Conservation (phyloP, 306 rosid genomes). For the Vicia sativa region DNA sequence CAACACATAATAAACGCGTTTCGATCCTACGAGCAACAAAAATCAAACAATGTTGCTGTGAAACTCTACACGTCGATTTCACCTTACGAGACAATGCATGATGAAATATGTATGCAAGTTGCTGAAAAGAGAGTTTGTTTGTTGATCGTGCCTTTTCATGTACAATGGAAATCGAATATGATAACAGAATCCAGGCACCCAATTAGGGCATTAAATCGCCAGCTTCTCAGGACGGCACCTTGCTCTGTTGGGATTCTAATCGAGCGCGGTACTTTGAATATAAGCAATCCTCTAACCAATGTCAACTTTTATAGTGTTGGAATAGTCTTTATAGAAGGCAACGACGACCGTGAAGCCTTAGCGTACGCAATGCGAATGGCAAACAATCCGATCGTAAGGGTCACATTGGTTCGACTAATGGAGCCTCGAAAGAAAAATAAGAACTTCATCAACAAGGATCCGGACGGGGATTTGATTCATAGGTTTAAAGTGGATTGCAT, state of each 20-base stretch:
- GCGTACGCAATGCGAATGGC: constrained; percentile 56
- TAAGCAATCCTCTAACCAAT: neutral
- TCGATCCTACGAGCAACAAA: constrained; percentile 39
- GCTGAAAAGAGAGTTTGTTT: constrained; percentile 44
- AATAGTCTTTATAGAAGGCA: constrained; percentile 52
- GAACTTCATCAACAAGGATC: neutral
- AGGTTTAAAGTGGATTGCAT: constrained; percentile 33
- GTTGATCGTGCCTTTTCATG: constrained; percentile 65
- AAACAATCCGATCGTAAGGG: constrained; percentile 32
- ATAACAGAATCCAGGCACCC: neutral
- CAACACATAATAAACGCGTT: constrained; percentile 53
- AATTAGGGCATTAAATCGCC: constrained; percentile 52
- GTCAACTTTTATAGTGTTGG: constrained; percentile 41
- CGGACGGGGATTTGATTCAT: constrained; percentile 41
- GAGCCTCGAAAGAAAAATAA: neutral
- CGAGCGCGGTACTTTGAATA: constrained; percentile 40
- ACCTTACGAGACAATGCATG: constrained; percentile 65
- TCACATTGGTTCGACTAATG: constrained; percentile 41
- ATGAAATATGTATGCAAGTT: constrained; percentile 58
- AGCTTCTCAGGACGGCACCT: constrained; percentile 52
- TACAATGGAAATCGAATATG: constrained; percentile 1
- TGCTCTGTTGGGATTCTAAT: constrained; percentile 62
- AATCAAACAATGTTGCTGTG: constrained; percentile 23
- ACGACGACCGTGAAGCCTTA: constrained; percentile 72
- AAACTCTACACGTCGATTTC: constrained; percentile 54